Evolutionary conservation across 495 filamentous ascomycete species (phyloP).

Genomic region (Usnea hakonensis): DNA sequence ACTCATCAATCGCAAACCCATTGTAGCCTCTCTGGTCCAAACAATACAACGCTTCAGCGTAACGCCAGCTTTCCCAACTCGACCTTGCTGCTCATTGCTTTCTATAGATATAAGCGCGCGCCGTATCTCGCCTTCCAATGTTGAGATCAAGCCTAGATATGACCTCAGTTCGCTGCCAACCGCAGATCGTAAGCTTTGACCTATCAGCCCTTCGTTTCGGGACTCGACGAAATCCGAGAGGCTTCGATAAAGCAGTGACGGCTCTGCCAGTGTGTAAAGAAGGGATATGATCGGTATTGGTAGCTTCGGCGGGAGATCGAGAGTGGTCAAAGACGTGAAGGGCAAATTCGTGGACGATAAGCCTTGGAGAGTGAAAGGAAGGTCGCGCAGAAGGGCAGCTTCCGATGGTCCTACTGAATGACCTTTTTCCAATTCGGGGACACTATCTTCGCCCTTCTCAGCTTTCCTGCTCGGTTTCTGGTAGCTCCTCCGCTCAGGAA

Average conservation of each 20-base stretch:
- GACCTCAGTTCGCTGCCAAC: slow-evolving; percentile 77
- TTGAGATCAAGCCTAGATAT: slow-evolving; percentile 88
- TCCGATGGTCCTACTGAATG: slow-evolving; percentile 40
- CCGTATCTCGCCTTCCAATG: slow-evolving; percentile 88
- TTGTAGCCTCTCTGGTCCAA: slow-evolving; percentile 95
- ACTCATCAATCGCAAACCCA: slow-evolving; percentile 91
- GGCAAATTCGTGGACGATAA: slow-evolving; percentile 77
- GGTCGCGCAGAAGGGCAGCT: slow-evolving; percentile 70
- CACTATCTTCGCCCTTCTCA: not conserved
- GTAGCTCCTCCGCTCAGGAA: slow-evolving; percentile 3
- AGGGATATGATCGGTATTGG: slow-evolving; percentile 81
- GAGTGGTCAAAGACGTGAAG: slow-evolving; percentile 55
- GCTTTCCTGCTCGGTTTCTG: not conserved
- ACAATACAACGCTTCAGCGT: slow-evolving; percentile 93
- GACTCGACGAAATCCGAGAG: slow-evolving; percentile 74
- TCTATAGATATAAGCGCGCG: slow-evolving; percentile 65
- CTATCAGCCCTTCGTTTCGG: slow-evolving; percentile 63
- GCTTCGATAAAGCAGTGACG: slow-evolving; percentile 77
- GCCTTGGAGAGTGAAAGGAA: slow-evolving; percentile 92
- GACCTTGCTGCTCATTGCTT: slow-evolving; percentile 52
- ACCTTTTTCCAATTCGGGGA: slow-evolving; percentile 1
- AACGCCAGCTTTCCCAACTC: slow-evolving; percentile 80
- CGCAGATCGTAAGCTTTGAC: slow-evolving; percentile 86
- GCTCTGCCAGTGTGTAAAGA: slow-evolving; percentile 84
- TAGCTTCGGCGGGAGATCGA: slow-evolving; percentile 69